Conservation (phyloP, 495 filamentous ascomycete species). For the Aspergillus conjunctus region DNA sequence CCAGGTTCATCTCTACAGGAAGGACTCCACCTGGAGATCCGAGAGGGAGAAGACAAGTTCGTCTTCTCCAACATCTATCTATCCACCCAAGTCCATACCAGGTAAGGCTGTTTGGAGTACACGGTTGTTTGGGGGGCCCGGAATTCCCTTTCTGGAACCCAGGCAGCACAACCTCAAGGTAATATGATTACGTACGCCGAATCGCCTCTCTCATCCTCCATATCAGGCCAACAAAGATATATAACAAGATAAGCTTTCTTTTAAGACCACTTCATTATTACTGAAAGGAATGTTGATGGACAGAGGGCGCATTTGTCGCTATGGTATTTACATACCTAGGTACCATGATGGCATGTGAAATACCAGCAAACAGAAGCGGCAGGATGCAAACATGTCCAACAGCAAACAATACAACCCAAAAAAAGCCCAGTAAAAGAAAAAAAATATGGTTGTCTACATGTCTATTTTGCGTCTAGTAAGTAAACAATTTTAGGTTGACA, state of each 20-base stretch:
- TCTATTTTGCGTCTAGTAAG: not conserved
- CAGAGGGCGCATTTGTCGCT: not conserved
- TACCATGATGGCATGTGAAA: slow-evolving; percentile 34
- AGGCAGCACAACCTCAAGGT: too few species aligned
- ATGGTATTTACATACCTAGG: slow-evolving; percentile 39
- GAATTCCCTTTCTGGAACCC: too few species aligned
- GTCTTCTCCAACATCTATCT: not conserved
- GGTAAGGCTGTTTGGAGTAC: not conserved
- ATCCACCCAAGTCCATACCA: not conserved
- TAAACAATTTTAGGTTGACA: slow-evolving; percentile 9
- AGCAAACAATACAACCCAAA: not conserved
- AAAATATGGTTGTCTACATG: not conserved
- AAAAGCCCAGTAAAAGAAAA: not conserved
- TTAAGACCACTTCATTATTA: not conserved
- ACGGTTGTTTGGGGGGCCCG: too few species aligned
- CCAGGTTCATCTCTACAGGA: not conserved
- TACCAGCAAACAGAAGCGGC: slow-evolving; percentile 2
- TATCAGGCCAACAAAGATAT: too few species aligned
- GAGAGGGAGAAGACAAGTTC: not conserved
- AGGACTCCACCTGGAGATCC: not conserved
- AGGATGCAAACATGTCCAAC: not conserved
- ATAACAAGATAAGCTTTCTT: too few species aligned
- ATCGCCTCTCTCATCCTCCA: too few species aligned
- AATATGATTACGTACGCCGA: too few species aligned
- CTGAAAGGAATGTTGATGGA: not conserved